Evolutionary conservation across 177 flowering plant genomes (phyloP).

Genomic region (Vitis hybrid): DNA sequence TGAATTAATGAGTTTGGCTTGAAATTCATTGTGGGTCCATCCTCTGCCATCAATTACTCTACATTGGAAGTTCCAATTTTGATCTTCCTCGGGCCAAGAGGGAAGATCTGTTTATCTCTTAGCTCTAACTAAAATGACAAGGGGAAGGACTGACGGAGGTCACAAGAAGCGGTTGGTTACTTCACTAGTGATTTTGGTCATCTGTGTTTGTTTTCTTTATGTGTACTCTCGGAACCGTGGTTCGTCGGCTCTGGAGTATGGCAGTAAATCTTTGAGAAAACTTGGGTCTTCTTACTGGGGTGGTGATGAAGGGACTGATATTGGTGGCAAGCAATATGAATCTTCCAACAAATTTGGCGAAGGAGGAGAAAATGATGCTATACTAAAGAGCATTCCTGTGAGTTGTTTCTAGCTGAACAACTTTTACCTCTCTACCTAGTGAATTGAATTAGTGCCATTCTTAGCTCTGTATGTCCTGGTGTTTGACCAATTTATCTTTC

Average conservation of each 20-base stretch:
- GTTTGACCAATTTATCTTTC: neutral
- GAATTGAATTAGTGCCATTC: neutral
- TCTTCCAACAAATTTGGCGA: conserved; percentile 12
- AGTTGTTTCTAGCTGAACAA: conserved; percentile 13
- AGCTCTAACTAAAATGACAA: conserved; percentile 13
- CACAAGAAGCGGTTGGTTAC: conserved; percentile 29
- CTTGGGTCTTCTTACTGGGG: conserved; percentile 41
- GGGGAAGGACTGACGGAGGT: conserved; percentile 32
- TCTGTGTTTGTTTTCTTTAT: conserved; percentile 18
- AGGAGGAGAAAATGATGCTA: conserved; percentile 19
- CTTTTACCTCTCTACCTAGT: neutral
- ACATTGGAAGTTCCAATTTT: too few species aligned
- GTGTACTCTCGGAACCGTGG: conserved; percentile 21
- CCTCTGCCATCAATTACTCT: too few species aligned
- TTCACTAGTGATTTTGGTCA: conserved; percentile 14
- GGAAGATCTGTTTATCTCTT: too few species aligned
- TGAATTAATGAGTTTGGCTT: too few species aligned
- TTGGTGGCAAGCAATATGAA: conserved; percentile 4
- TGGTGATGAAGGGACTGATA: conserved; percentile 32
- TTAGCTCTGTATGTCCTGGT: neutral
- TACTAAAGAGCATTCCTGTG: conserved; percentile 37
- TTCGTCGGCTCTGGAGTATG: conserved; percentile 33
- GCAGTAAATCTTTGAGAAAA: conserved; percentile 31
- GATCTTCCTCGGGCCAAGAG: too few species aligned
- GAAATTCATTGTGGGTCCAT: too few species aligned